Base-by-base conservation (phyloP, 2,329 filamentous ascomycete genomes). In the Aspergillus fischeri region DNA sequence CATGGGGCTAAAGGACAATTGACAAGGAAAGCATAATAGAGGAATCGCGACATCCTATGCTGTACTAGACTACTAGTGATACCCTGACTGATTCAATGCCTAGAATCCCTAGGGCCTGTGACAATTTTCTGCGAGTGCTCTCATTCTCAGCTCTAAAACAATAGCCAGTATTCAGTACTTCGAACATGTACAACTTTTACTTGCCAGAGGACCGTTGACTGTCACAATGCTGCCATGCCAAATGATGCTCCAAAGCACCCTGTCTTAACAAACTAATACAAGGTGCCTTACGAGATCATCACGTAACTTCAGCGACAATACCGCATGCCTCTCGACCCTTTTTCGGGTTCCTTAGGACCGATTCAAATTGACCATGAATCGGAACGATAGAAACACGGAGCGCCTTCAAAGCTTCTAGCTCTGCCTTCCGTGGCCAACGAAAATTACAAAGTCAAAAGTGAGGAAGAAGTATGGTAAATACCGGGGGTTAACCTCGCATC, bases 401-500 rank as follows among this genome's bases (percentile, higher is more conserved):
- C 20, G 1, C 21, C 20, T 14, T 24, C n/a, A 6, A 21, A 9
- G 4, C 21, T 3, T 24, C 20, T 10, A 44, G n/a, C 9, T 45
- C 42, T 24, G 42, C 8, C 20, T 20, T 24, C 21, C 20, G 21
- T 17, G 42, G 42, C 14, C 32, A 38, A 38, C 14, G 32, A 17
- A 38, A 38, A 17, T 7, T 38, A 17, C 32, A 7, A 32, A 38
- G 14, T 38, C 6, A 17, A 38, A 38, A 2, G 11, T n/a, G 2
- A 38, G 14, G 14, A 7, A 17, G 17, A 38, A 38, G 14, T 35
- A 35, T 17, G n/a, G 41, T 44, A 50, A 55, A 58, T 58, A 47
- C 55, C 55, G 58, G 55, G 57, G 61, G 56, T 54, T 54, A 28
- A 60, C 60, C 53, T 58, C 56, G 55, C 61, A 61, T 65, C 63